Percentiles rank a stretch among this genome's conserved stretches.
phyloP scores from a whole-genome alignment of 495 filamentous ascomycete species.

The Tuber microsphaerosporum region DNA sequence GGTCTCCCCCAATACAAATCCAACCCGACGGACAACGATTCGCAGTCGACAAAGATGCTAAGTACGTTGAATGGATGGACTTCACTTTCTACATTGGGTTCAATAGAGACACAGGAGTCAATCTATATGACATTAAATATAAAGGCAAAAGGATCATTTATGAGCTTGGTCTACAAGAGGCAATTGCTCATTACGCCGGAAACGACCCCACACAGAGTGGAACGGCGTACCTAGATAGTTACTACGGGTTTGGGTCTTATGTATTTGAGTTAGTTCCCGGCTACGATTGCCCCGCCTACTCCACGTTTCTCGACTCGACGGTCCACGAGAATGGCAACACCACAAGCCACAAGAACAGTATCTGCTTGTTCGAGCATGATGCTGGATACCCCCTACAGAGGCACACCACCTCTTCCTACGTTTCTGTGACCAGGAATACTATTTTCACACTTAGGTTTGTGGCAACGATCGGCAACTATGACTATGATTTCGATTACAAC shows the following conservation, averaged over 20 bases:
- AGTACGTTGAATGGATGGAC: conserved; percentile 52
- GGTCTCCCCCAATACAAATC: conserved; percentile 43
- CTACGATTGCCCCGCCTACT: conserved; percentile 50
- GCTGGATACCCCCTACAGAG: conserved; percentile 47
- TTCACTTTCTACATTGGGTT: conserved; percentile 51
- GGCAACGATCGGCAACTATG: conserved; percentile 53
- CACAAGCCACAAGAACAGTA: conserved; percentile 45
- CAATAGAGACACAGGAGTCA: conserved; percentile 45
- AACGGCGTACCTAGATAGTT: conserved; percentile 47
- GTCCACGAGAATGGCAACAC: conserved; percentile 45
- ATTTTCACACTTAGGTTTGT: conserved; percentile 48
- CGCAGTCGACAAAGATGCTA: conserved; percentile 45
- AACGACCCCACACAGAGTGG: conserved; percentile 47
- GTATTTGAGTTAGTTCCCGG: conserved; percentile 48
- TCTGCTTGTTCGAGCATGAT: conserved; percentile 51
- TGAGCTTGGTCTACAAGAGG: conserved; percentile 53
- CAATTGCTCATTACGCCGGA: conserved; percentile 52
- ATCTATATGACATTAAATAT: conserved; percentile 50
- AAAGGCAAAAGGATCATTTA: conserved; percentile 52
- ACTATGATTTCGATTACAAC: conserved; percentile 49
- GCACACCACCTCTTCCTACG: conserved; percentile 43
- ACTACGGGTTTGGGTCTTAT: conserved; percentile 48
- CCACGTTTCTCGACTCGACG: conserved; percentile 47
- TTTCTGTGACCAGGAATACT: conserved; percentile 47
- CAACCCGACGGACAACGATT: conserved; percentile 45